Evolutionary conservation across 2,329 filamentous ascomycete genomes (phyloP).

Genomic region (Paraconiothyrium sp.): DNA sequence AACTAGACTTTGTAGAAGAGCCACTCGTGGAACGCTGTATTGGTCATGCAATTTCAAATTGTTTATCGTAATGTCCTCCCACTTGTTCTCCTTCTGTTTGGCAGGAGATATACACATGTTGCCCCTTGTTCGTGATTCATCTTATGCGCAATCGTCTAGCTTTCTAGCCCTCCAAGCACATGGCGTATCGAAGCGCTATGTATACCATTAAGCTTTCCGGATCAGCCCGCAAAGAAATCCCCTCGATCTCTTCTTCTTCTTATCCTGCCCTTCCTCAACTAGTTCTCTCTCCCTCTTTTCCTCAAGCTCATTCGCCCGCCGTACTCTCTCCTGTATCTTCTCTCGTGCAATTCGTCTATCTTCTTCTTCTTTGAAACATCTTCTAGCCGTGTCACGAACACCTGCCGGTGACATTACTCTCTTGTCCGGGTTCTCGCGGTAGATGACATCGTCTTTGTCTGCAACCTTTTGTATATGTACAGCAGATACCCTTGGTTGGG

Average conservation of each 20-base stretch:
- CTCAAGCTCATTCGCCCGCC: conserved; percentile 42
- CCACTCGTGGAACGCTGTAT: neutral
- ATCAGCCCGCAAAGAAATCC: conserved; percentile 18
- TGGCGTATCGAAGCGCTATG: neutral
- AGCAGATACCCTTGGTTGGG: neutral
- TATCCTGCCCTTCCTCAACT: conserved; percentile 25
- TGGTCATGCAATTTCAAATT: neutral
- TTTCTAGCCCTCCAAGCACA: neutral
- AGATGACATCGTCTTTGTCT: conserved; percentile 5
- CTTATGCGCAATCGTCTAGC: neutral
- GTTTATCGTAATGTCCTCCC: neutral
- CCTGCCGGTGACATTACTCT: conserved; percentile 21
- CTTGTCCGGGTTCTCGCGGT: conserved; percentile 14
- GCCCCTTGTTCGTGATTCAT: neutral
- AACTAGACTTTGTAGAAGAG: neutral
- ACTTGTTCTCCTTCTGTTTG: neutral
- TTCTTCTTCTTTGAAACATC: conserved; percentile 29
- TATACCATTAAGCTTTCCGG: conserved; percentile 9
- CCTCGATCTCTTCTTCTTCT: conserved; percentile 17
- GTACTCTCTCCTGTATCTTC: conserved; percentile 36
- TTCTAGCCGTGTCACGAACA: conserved; percentile 23
- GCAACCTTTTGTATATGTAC: neutral
- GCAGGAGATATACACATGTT: neutral
- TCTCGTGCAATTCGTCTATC: conserved; percentile 27
- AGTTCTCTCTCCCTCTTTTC: conserved; percentile 35